phyloP scores from a whole-genome alignment of 495 filamentous ascomycete species.

The Penicillium lividum region DNA sequence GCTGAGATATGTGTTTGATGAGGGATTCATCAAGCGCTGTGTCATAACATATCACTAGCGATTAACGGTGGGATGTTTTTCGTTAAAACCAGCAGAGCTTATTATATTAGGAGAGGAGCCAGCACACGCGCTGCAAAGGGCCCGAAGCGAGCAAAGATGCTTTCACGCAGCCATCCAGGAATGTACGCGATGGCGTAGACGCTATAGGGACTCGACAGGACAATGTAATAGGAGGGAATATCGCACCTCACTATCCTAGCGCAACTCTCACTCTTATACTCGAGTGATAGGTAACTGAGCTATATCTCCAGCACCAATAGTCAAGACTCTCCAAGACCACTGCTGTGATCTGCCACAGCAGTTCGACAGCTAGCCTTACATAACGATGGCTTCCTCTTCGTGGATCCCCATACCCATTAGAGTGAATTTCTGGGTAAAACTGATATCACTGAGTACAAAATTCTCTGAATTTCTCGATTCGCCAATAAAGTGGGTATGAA shows the following conservation, averaged over 20 bases:
- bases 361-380: slow-evolving; percentile 4
- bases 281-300: slow-evolving; percentile 1
- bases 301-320: slow-evolving; percentile 1
- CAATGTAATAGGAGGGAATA: not conserved
- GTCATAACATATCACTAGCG: slow-evolving; percentile 3
- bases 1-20: slow-evolving; percentile 3
- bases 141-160: slow-evolving; percentile 3
- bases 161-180: not conserved
- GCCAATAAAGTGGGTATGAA: slow-evolving; percentile 2
- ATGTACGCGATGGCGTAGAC: slow-evolving; percentile 3
- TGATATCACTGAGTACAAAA: slow-evolving; percentile 3
- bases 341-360: not conserved
- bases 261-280: not conserved
- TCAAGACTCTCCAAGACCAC: not conserved
- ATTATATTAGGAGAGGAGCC: not conserved
- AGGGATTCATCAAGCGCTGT: not conserved
- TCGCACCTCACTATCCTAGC: not conserved
- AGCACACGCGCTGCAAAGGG: not conserved
- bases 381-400: not conserved
- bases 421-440: slow-evolving; percentile 1
- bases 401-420: not conserved
- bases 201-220: not conserved
- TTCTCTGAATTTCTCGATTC: slow-evolving; percentile 4
- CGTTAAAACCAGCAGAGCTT: not conserved
- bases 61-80: not conserved